phyloP scores from a whole-genome alignment of 2,329 filamentous ascomycete species.

The Penicillium verrucosum region DNA sequence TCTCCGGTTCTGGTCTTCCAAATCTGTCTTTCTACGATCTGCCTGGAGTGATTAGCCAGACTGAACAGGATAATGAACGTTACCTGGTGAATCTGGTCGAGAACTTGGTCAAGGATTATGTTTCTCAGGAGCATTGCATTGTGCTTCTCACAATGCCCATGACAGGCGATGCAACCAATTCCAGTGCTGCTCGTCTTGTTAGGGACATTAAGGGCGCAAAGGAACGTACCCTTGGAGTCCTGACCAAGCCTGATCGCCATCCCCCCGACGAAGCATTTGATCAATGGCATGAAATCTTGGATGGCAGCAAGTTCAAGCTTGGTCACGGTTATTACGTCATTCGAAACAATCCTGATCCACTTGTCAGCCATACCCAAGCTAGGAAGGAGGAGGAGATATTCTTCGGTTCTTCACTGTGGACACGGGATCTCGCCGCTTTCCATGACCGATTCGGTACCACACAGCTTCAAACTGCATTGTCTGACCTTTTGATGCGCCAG shows the following conservation, averaged over 20 bases:
- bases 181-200: conserved; percentile 65
- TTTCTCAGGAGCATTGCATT: conserved; percentile 65
- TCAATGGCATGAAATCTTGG: conserved; percentile 64
- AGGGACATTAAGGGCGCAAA: conserved; percentile 53
- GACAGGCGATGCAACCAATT: conserved; percentile 74
- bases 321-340: conserved; percentile 78
- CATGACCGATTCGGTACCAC: conserved; percentile 51
- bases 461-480: conserved; percentile 43
- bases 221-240: conserved; percentile 65
- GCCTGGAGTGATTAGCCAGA: conserved; percentile 74
- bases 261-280: conserved; percentile 50
- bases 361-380: conserved; percentile 47
- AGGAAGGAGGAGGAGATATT: conserved; percentile 50
- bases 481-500: conserved; percentile 49
- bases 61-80: conserved; percentile 60
- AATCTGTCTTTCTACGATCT: conserved; percentile 81
- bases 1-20: conserved; percentile 67
- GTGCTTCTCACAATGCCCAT: conserved; percentile 75
- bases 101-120: conserved; percentile 67
- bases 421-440: conserved; percentile 37
- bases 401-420: conserved; percentile 51
- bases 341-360: conserved; percentile 51
- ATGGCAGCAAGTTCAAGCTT: conserved; percentile 59
- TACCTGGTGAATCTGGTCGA: conserved; percentile 70
- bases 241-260: conserved; percentile 80